Conservation (phyloP, 106 monocot genomes). For the Hemerocallis citrina region DNA sequence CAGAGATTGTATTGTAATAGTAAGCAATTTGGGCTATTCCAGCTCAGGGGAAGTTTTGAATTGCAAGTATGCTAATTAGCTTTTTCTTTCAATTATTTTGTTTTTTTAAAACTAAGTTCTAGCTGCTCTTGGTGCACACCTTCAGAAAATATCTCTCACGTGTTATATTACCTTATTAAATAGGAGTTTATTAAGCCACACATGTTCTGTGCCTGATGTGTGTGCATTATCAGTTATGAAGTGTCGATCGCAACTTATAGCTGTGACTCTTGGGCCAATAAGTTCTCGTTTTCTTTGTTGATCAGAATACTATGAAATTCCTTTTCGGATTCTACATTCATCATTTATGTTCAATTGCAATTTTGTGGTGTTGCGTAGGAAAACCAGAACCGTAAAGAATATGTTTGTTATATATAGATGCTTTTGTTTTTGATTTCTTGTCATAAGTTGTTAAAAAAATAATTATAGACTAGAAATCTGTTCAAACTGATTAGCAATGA, state of each 20-base stretch:
- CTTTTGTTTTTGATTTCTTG: too few relatives aligned
- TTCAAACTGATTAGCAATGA: too few relatives aligned
- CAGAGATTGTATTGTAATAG: conserved; percentile 68
- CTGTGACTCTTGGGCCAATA: too few relatives aligned
- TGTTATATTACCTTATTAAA: neutral
- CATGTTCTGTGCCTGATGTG: neutral
- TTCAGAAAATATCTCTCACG: neutral
- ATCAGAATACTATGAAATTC: too few relatives aligned
- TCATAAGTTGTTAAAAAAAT: too few relatives aligned
- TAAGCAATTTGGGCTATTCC: conserved; percentile 93
- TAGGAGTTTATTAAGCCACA: neutral
- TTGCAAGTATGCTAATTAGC: conserved; percentile 88
- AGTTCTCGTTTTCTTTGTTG: too few relatives aligned
- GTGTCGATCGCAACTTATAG: neutral
- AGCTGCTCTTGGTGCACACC: neutral
- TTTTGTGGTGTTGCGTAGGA: too few relatives aligned
- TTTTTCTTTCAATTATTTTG: conserved; percentile 8
- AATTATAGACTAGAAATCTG: too few relatives aligned
- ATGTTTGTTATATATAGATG: too few relatives aligned
- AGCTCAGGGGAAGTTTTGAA: conserved; percentile 88
- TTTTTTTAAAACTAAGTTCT: neutral
- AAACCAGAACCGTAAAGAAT: too few relatives aligned
- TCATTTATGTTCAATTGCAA: too few relatives aligned
- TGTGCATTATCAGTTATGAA: neutral
- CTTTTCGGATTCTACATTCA: too few relatives aligned